Conservation (phyloP, 345 rosid species). For the Hevea brasiliensis region DNA sequence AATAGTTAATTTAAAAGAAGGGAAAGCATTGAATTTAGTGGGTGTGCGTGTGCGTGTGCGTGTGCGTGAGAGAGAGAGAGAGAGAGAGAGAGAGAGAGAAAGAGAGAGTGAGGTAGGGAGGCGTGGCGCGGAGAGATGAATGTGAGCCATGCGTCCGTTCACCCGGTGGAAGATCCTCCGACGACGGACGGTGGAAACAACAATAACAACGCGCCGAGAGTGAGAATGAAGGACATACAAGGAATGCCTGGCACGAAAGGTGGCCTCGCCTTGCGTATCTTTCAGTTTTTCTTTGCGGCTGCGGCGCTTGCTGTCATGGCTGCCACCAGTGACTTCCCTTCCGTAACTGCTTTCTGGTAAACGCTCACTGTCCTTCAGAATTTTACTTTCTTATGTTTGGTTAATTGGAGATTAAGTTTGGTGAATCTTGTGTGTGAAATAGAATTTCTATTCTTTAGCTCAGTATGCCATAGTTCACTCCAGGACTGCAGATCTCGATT, state of each 20-base stretch:
- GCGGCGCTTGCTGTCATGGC: constrained; percentile 65
- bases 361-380: neutral
- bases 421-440: too few species aligned
- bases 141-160: constrained; percentile 81
- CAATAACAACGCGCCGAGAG: constrained; percentile 39
- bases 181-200: constrained; percentile 47
- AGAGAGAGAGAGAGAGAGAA: neutral
- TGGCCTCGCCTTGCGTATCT: constrained; percentile 54
- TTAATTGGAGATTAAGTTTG: neutral
- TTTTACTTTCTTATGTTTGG: neutral
- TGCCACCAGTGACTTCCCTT: constrained; percentile 66
- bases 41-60: too few species aligned
- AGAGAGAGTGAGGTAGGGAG: constrained; percentile 6
- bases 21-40: too few species aligned
- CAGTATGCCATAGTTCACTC: too few species aligned
- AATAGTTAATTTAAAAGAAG: neutral
- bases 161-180: constrained; percentile 71
- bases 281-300: constrained; percentile 64
- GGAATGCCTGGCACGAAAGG: constrained; percentile 77
- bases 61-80: constrained; percentile 7
- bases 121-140: constrained; percentile 48
- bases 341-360: constrained; percentile 73
- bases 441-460: too few species aligned
- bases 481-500: too few species aligned
- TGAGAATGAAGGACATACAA: constrained; percentile 67